These are phyloP conservation scores for Fulvia fulva DNA, from an alignment of 2,329 filamentous ascomycete genomes.

Conservation along the genomic window DNA sequence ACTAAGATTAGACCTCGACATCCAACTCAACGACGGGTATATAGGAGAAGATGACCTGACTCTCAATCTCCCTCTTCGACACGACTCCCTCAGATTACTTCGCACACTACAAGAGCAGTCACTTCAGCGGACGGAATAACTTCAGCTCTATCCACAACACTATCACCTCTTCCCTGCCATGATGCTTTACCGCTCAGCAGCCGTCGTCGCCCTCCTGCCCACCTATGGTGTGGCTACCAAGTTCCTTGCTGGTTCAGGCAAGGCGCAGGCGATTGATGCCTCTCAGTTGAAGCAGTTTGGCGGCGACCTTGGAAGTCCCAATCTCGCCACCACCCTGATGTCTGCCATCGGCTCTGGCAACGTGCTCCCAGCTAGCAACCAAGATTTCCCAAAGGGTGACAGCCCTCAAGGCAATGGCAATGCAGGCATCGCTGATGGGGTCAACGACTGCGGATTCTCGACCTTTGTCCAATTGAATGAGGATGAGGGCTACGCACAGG, in stretches of 20 bases:
- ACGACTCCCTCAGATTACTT: not conserved
- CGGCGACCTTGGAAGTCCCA: not conserved
- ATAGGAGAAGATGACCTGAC: not conserved
- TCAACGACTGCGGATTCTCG: constrained; percentile 13
- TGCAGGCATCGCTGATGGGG: constrained; percentile 6
- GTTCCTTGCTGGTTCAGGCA: not conserved
- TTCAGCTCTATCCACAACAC: not conserved
- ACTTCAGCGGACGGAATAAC: not conserved
- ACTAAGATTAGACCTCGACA: not conserved
- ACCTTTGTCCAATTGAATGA: constrained; percentile 7
- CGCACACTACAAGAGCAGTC: not conserved
- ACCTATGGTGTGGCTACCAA: constrained; percentile 1
- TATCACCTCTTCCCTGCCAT: not conserved
- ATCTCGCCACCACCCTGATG: not conserved
- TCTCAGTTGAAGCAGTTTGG: not conserved
- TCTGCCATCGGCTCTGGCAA: not conserved
- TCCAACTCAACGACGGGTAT: not conserved
- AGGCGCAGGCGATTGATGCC: not conserved
- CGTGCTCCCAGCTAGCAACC: not conserved
- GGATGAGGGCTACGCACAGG: not conserved
- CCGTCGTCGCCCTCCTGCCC: constrained; percentile 1
- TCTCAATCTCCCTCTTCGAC: not conserved
- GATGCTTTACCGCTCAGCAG: constrained; percentile 3
- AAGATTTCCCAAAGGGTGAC: not conserved
- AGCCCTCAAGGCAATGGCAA: not conserved